These are phyloP conservation scores for Ceratocystis diversiconidia DNA, from an alignment of 2,329 filamentous ascomycete genomes.

Conservation along the genomic window DNA sequence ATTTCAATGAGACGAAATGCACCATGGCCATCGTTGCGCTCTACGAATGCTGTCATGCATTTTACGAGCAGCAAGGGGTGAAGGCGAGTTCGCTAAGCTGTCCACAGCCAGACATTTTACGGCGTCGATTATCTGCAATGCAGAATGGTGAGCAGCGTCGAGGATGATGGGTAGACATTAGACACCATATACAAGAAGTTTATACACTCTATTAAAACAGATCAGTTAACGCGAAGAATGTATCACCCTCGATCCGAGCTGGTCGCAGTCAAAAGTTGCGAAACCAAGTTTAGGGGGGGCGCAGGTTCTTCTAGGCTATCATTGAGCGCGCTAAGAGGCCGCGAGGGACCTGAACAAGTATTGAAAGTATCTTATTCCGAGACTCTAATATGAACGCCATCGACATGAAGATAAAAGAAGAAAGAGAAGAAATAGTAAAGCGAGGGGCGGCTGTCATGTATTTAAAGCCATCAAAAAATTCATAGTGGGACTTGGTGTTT, in stretches of 20 bases:
- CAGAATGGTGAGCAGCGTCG: neutral
- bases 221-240: conserved; percentile 15
- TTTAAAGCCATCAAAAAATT: conserved; percentile 15
- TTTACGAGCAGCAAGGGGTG: conserved; percentile 70
- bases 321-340: conserved; percentile 92
- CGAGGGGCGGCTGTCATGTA: neutral
- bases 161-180: neutral
- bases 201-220: neutral
- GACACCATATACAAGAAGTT: neutral
- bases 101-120: conserved; percentile 65
- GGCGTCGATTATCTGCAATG: conserved; percentile 25
- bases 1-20: conserved; percentile 76
- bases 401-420: conserved; percentile 56
- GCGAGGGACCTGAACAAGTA: conserved; percentile 79
- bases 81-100: conserved; percentile 66
- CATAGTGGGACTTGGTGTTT: neutral
- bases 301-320: conserved; percentile 74
- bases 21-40: conserved; percentile 63
- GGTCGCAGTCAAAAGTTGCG: conserved; percentile 33
- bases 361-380: conserved; percentile 74
- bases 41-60: conserved; percentile 84
- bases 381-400: conserved; percentile 97
- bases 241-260: conserved; percentile 19
- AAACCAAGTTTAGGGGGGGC: conserved; percentile 55
- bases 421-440: conserved; percentile 24